These are phyloP conservation scores for Fusarium euwallaceae DNA, from an alignment of 2,329 filamentous ascomycete genomes.

Conservation along the genomic window DNA sequence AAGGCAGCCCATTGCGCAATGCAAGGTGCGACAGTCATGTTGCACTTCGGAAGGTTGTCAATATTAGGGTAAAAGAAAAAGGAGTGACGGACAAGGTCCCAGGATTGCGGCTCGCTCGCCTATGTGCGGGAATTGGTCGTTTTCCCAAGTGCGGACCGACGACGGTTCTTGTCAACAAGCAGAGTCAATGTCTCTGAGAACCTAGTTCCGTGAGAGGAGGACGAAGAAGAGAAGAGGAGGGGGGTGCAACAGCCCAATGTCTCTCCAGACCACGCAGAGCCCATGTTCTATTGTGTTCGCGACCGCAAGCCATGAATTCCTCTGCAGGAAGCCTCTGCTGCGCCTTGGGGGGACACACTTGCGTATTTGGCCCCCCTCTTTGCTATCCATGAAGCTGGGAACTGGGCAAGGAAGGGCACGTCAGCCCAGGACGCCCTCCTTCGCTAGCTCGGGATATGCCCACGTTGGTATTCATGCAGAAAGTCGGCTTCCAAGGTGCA, in stretches of 20 bases:
- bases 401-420: constrained; percentile 4
- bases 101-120: constrained; percentile 26
- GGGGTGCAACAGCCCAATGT: constrained; percentile 25
- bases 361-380: background rate
- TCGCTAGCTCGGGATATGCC: constrained; percentile 7
- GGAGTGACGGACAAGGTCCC: background rate
- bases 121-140: constrained; percentile 28
- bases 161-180: background rate
- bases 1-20: constrained; percentile 26
- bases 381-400: constrained; percentile 15
- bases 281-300: constrained; percentile 30
- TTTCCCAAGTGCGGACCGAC: background rate
- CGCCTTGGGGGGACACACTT: constrained; percentile 7
- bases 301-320: constrained; percentile 36
- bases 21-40: constrained; percentile 25
- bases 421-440: constrained; percentile 24
- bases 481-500: constrained; percentile 2
- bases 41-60: constrained; percentile 16
- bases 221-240: too few relatives aligned
- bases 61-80: constrained; percentile 13
- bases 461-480: constrained; percentile 10
- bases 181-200: constrained; percentile 15
- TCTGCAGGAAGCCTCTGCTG: constrained; percentile 17
- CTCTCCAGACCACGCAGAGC: constrained; percentile 21
- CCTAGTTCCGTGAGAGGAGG: constrained; percentile 9